Conservation (phyloP, 768 basidiomycete species). For the Rossbeevera mucosa region DNA sequence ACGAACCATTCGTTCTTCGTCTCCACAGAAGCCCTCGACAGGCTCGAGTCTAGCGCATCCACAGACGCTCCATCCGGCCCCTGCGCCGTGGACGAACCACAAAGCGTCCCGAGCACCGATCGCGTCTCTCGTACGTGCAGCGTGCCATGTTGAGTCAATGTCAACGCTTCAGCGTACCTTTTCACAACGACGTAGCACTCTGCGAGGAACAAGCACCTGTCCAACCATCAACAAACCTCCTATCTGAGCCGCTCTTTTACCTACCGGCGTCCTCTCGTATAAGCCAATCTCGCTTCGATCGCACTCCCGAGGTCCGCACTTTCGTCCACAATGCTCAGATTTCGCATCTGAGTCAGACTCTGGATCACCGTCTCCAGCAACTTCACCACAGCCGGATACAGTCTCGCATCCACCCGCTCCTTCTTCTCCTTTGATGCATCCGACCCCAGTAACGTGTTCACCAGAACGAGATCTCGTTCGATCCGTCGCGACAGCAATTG, state of each 20-base stretch:
- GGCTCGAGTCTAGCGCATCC: slow-evolving; percentile 47
- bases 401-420: slow-evolving; percentile 59
- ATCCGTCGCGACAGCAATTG: slow-evolving; percentile 84
- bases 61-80: slow-evolving; percentile 19
- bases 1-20: slow-evolving; percentile 78
- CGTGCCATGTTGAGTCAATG: slow-evolving; percentile 64
- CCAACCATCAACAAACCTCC: slow-evolving; percentile 1
- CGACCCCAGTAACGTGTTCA: slow-evolving; percentile 55
- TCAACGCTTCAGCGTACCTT: slow-evolving; percentile 67
- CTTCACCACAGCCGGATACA: slow-evolving; percentile 87
- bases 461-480: slow-evolving; percentile 80
- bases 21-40: slow-evolving; percentile 43
- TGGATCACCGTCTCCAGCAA: slow-evolving; percentile 82
- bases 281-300: slow-evolving; percentile 71
- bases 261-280: slow-evolving; percentile 71
- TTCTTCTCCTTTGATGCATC: slow-evolving; percentile 37
- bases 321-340: slow-evolving; percentile 81
- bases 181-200: slow-evolving; percentile 68
- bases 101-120: slow-evolving; percentile 46
- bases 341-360: slow-evolving; percentile 78
- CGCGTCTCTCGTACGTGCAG: slow-evolving; percentile 73
- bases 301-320: slow-evolving; percentile 76
- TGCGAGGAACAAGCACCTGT: slow-evolving; percentile 71
- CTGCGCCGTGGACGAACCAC: slow-evolving; percentile 37
- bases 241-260: slow-evolving; percentile 7